Base-by-base conservation (phyloP, 176 grass and related monocot genomes). In the Oryza glumipatula region DNA sequence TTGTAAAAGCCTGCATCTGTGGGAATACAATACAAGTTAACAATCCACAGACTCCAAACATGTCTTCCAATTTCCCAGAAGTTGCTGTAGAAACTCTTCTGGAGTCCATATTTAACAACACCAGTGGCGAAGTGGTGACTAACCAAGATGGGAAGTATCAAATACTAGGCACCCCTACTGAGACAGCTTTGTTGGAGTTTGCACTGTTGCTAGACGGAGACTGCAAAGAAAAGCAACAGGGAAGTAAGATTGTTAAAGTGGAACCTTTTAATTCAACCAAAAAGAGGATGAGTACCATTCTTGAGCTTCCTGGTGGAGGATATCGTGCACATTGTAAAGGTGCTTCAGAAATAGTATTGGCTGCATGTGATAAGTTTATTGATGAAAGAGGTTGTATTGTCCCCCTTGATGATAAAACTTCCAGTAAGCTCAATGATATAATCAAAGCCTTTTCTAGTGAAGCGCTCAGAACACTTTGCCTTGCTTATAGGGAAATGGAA, bases 261-360 rank as follows among this genome's bases (percentile, higher is more conserved):
- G 89, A 94, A 64, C 92, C 92, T 76, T 94, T 94, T 67, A 94
- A 89, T 89, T 94, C 92, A 51, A 76, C 75, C 48, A 94, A 94
- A 88, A 94, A 94, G 77, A 89, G 84, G 87, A 94, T 91, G 92
- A 65, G 73, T 3, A 68, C 79, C 30, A 71, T 94, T 73, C 67
- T 94, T 76, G 65, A 87, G 72, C 77, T 89, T 87, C 89, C 89
- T 23, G 69, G 16, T 67, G 84, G 86, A 89, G 48, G 77, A 38
- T 91, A 82, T 56, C 84, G 78, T 82, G 89, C 77, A 10, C 87
- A 89, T 74, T 91, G 83, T 32, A 94, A 94, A 87, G 92, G 92
- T 76, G 92, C 92, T 79, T 82, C 92, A 52, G 92, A 94, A 94
- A 78, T 94, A 52, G 81, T 94, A 54, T 87, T 91, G 80, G 80